Evolutionary conservation across 139 green algal species (phyloP).

Genomic region (Astrephomene gubernaculifera): DNA sequence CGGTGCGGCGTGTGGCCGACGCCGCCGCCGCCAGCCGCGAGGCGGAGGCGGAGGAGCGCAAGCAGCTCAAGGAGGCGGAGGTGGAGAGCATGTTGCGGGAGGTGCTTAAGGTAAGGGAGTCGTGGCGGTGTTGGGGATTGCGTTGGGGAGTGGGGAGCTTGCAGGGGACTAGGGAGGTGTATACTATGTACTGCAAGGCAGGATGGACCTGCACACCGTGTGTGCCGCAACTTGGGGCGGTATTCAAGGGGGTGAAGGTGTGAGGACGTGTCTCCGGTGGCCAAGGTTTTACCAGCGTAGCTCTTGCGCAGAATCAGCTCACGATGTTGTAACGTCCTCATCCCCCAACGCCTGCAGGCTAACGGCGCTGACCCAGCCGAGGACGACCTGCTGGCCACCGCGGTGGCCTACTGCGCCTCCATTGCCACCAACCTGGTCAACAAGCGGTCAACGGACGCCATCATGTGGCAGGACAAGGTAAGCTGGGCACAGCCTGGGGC

Average conservation of each 20-base stretch:
- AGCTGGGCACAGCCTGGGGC: too few species aligned
- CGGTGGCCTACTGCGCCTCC: slow-evolving; percentile 40
- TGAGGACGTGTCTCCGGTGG: too few species aligned
- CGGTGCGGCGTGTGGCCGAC: slow-evolving; percentile 30
- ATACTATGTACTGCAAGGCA: too few species aligned
- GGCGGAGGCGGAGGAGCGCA: slow-evolving; percentile 8
- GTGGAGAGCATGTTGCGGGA: slow-evolving; percentile 34
- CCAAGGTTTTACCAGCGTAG: too few species aligned
- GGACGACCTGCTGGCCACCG: slow-evolving; percentile 1
- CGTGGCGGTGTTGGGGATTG: too few species aligned
- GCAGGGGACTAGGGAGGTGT: too few species aligned
- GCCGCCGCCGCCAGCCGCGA: slow-evolving; percentile 15
- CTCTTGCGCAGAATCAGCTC: too few species aligned
- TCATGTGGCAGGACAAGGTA: slow-evolving; percentile 49
- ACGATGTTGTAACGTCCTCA: too few species aligned
- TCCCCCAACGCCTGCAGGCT: not conserved
- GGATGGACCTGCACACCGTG: too few species aligned
- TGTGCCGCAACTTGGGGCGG: too few species aligned
- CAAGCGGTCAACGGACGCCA: slow-evolving; percentile 45
- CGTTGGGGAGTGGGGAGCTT: too few species aligned
- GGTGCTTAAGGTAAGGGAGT: not conserved
- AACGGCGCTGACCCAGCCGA: not conserved
- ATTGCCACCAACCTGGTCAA: slow-evolving; percentile 49
- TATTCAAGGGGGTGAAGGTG: too few species aligned
- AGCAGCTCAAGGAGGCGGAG: slow-evolving; percentile 23